Evolutionary conservation across 768 basidiomycete genomes (phyloP).

Genomic region (Fomitopsis pulvina): DNA sequence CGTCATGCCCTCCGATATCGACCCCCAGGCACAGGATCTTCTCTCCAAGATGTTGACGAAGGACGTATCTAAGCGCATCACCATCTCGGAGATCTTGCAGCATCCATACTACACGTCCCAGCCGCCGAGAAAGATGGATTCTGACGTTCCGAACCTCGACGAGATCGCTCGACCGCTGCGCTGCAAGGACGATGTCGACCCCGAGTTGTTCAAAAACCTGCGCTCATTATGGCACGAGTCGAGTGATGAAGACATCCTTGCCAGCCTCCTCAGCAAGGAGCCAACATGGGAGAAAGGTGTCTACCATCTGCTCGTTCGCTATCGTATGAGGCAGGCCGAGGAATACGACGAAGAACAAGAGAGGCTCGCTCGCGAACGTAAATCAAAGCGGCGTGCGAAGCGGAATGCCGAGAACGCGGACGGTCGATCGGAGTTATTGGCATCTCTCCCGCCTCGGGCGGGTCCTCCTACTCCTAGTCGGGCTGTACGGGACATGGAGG

Average conservation of each 20-base stretch:
- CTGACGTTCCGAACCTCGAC: slow-evolving; percentile 52
- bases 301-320: slow-evolving; percentile 84
- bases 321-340: slow-evolving; percentile 69
- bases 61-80: slow-evolving; percentile 70
- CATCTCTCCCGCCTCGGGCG: slow-evolving; percentile 42
- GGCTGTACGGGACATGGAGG: slow-evolving; percentile 30
- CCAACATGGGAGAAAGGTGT: slow-evolving; percentile 95
- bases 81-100: slow-evolving; percentile 68
- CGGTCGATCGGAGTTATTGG: slow-evolving; percentile 8
- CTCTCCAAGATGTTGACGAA: slow-evolving; percentile 75
- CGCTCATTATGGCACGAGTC: slow-evolving; percentile 88
- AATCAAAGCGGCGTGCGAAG: slow-evolving; percentile 29
- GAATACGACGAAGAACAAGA: slow-evolving; percentile 71
- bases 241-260: slow-evolving; percentile 65
- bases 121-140: slow-evolving; percentile 35
- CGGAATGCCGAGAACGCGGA: slow-evolving; percentile 23
- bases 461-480: slow-evolving; percentile 59
- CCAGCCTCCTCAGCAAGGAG: slow-evolving; percentile 55
- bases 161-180: slow-evolving; percentile 66
- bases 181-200: slow-evolving; percentile 63
- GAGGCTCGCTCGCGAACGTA: slow-evolving; percentile 26
- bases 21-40: slow-evolving; percentile 66
- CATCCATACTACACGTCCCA: slow-evolving; percentile 75
- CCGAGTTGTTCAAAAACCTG: slow-evolving; percentile 85
- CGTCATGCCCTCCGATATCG: slow-evolving; percentile 67